These are phyloP conservation scores for Cryptosporidium meleagridis DNA, from an alignment of 169 alveolate species.

Conservation along the genomic window DNA sequence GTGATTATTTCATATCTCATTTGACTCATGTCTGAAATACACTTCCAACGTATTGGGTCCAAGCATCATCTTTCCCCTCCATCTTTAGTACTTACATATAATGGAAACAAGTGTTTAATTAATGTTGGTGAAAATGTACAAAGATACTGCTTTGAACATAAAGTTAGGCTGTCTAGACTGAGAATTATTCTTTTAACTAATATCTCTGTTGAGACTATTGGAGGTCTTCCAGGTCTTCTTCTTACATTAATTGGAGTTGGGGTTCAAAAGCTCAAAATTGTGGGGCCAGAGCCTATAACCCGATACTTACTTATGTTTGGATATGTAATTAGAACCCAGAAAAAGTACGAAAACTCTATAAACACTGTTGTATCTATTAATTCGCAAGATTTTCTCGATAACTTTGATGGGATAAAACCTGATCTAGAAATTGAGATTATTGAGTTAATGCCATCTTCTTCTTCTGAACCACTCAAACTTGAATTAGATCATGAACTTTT, in stretches of 20 bases:
- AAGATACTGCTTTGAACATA: conserved; percentile 84
- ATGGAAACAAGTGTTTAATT: conserved; percentile 81
- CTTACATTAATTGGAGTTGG: conserved; percentile 84
- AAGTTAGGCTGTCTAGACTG: conserved; percentile 80
- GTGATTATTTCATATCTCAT: not conserved
- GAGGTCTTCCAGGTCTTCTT: conserved; percentile 86
- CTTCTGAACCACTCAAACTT: conserved; percentile 15
- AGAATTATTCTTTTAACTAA: conserved; percentile 81
- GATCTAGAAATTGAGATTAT: conserved; percentile 55
- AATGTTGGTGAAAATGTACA: conserved; percentile 88
- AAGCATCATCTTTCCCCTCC: conserved; percentile 85
- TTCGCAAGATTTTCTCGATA: not conserved
- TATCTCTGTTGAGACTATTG: conserved; percentile 80
- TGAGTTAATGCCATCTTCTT: not conserved
- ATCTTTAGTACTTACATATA: conserved; percentile 81
- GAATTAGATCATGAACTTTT: not conserved
- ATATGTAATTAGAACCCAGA: not conserved
- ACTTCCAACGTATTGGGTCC: conserved; percentile 84
- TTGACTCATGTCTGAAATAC: conserved; percentile 71
- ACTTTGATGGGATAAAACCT: not conserved
- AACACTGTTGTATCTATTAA: conserved; percentile 31
- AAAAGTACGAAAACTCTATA: not conserved
- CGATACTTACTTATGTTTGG: conserved; percentile 47
- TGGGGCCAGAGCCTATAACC: conserved; percentile 82
- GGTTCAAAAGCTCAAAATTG: conserved; percentile 75